Evolutionary conservation across 1,284 basidiomycete genomes (phyloP).

Genomic region (Tetrapyrgos nigripes): DNA sequence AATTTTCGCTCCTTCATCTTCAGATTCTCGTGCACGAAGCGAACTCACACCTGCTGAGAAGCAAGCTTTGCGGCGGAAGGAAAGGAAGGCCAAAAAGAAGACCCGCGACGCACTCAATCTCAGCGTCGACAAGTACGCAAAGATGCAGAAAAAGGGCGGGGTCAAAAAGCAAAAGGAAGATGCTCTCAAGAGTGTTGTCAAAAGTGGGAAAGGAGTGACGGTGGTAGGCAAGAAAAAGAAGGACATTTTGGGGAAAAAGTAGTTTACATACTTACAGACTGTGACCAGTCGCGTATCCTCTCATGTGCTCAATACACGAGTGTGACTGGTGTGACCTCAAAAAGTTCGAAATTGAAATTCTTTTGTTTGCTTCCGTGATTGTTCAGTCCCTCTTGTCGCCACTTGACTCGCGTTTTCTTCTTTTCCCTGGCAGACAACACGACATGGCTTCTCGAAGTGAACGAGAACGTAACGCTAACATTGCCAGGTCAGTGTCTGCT

Average conservation of each 20-base stretch:
- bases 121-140: slow-evolving; percentile 71
- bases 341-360: not conserved
- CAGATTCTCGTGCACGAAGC: slow-evolving; percentile 66
- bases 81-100: slow-evolving; percentile 79
- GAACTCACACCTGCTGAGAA: slow-evolving; percentile 92
- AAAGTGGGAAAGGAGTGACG: slow-evolving; percentile 86
- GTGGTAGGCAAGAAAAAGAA: slow-evolving; percentile 80
- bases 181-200: slow-evolving; percentile 81
- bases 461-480: slow-evolving; percentile 52
- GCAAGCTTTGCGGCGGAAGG: slow-evolving; percentile 71
- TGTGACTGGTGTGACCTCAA: not conserved
- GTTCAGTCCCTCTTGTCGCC: not conserved
- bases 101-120: slow-evolving; percentile 74
- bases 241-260: slow-evolving; percentile 39
- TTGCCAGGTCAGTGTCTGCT: slow-evolving; percentile 34
- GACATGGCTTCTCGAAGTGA: slow-evolving; percentile 55
- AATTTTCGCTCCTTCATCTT: slow-evolving; percentile 69
- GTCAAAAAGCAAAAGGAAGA: slow-evolving; percentile 84
- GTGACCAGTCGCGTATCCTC: not conserved
- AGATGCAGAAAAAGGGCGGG: slow-evolving; percentile 48
- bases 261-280: too few species aligned
- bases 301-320: not conserved
- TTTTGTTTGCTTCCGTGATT: not conserved
- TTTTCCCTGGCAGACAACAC: not conserved
- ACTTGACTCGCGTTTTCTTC: not conserved